Percentiles rank a stretch among this genome's conserved stretches.
These are phyloP conservation scores for Aureobasidium sp. DNA, from an alignment of 2,329 filamentous ascomycete genomes.

Conservation along the genomic window DNA sequence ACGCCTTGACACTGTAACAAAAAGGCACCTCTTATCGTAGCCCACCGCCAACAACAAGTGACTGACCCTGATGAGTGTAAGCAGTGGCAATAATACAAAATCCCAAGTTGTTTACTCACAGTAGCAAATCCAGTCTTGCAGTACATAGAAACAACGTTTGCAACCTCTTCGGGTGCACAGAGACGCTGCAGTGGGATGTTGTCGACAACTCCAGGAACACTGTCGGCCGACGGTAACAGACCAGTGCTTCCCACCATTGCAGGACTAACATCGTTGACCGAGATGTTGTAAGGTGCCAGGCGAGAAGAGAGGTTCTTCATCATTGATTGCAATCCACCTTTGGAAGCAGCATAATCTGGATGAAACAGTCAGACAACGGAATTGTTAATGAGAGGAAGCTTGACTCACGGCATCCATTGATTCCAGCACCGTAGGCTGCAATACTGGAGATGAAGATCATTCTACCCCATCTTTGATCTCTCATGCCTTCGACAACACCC, in stretches of 20 bases:
- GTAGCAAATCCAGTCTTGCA: conserved; percentile 47
- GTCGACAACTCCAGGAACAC: conserved; percentile 48
- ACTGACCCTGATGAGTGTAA: conserved; percentile 1
- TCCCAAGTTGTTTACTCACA: background rate
- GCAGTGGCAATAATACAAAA: background rate
- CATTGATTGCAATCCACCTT: conserved; percentile 51
- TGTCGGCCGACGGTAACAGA: conserved; percentile 52
- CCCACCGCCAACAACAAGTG: background rate
- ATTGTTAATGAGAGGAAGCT: background rate
- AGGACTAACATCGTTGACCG: conserved; percentile 61
- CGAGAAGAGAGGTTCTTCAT: conserved; percentile 58
- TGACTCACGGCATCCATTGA: conserved; percentile 50
- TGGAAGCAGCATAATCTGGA: conserved; percentile 24
- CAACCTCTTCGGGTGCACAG: conserved; percentile 53
- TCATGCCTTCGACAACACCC: conserved; percentile 55
- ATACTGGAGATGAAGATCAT: conserved; percentile 60
- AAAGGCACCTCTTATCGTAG: background rate
- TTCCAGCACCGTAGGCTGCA: conserved; percentile 55
- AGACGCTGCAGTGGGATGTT: conserved; percentile 54
- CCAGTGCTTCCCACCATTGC: conserved; percentile 55
- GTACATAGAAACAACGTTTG: conserved; percentile 55
- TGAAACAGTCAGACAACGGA: background rate
- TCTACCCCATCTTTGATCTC: conserved; percentile 53
- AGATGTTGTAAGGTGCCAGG: conserved; percentile 54
- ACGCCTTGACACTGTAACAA: background rate